A percentile compares a stretch with the other conserved stretches of the same genome.
These are phyloP conservation scores for Cladophialophora exuberans DNA, from an alignment of 2,329 filamentous ascomycete genomes.

Conservation along the genomic window DNA sequence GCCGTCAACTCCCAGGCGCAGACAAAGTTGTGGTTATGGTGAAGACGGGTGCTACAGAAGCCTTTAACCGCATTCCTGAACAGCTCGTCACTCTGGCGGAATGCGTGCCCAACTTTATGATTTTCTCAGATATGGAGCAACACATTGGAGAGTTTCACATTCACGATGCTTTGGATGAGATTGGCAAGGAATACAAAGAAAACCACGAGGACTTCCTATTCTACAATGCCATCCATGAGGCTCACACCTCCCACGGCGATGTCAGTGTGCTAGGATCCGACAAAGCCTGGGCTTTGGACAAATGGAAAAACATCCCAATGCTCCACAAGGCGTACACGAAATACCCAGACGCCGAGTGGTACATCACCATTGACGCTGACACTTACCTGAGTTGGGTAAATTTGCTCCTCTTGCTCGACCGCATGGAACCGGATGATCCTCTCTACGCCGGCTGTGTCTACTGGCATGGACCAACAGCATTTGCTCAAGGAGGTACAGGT, in stretches of 20 bases:
- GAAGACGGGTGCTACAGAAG: conserved; percentile 62
- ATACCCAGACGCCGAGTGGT: conserved; percentile 61
- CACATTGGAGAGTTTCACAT: conserved; percentile 38
- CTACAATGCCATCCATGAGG: conserved; percentile 33
- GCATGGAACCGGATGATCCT: conserved; percentile 25
- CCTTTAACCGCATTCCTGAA: conserved; percentile 56
- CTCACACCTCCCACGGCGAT: conserved; percentile 22
- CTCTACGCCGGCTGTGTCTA: conserved; percentile 27
- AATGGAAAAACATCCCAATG: conserved; percentile 66
- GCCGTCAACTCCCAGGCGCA: conserved; percentile 26
- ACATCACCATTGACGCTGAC: conserved; percentile 49
- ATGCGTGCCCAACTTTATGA: conserved; percentile 55
- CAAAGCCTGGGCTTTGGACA: conserved; percentile 59
- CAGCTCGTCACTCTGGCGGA: conserved; percentile 58
- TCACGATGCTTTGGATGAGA: conserved; percentile 40
- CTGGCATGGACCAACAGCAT: conserved; percentile 22
- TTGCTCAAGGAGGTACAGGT: conserved; percentile 28
- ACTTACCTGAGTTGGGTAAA: conserved; percentile 29
- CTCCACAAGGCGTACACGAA: conserved; percentile 57
- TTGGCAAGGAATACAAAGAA: conserved; percentile 45
- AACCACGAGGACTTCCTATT: conserved; percentile 56
- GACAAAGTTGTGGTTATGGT: conserved; percentile 48
- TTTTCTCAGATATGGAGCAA: conserved; percentile 44
- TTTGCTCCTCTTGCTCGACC: conserved; percentile 22
- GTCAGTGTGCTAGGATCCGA: conserved; percentile 25